These are phyloP conservation scores for Geotrichum restrictum DNA, from an alignment of 1,139 yeast genomes.

Conservation along the genomic window DNA sequence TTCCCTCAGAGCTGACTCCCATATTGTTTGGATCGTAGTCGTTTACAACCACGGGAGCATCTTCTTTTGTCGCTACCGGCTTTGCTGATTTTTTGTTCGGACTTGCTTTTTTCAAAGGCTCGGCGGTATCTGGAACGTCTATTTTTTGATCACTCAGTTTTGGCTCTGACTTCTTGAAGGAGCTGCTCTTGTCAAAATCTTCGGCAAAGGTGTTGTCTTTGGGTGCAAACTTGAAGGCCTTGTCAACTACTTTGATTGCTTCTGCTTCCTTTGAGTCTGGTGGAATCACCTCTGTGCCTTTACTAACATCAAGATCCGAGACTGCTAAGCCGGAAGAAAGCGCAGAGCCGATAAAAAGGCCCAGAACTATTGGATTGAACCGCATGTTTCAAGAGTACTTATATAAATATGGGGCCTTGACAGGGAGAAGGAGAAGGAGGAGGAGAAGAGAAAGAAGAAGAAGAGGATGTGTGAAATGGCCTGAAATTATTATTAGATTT, in stretches of 20 bases:
- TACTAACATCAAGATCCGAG: slow-evolving; percentile 29
- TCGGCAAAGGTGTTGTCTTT: slow-evolving; percentile 36
- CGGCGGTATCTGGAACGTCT: slow-evolving; percentile 31
- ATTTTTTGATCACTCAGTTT: slow-evolving; percentile 30
- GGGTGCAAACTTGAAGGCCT: slow-evolving; percentile 39
- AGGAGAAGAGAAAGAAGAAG: neutral
- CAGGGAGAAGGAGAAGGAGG: slow-evolving; percentile 1
- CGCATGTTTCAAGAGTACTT: slow-evolving; percentile 17
- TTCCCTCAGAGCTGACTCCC: slow-evolving; percentile 34
- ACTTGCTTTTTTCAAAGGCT: slow-evolving; percentile 20
- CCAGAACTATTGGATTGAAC: slow-evolving; percentile 19
- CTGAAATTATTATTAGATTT: neutral
- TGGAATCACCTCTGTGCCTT: slow-evolving; percentile 34
- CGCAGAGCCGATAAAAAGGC: slow-evolving; percentile 15
- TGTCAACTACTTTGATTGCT: slow-evolving; percentile 32
- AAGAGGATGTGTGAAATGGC: neutral
- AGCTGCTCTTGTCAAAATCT: slow-evolving; percentile 32
- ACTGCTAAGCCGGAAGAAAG: slow-evolving; percentile 19
- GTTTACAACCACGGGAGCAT: slow-evolving; percentile 38
- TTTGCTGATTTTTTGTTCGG: slow-evolving; percentile 29
- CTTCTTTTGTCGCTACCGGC: slow-evolving; percentile 29
- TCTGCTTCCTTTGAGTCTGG: slow-evolving; percentile 36
- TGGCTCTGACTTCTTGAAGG: slow-evolving; percentile 36
- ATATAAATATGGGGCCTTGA: neutral
- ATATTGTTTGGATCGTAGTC: slow-evolving; percentile 41